A percentile compares a stretch with the other conserved stretches of the same genome.
phyloP scores from a whole-genome alignment of 257 asterid genomes.

The Fraxinus cuspidata region DNA sequence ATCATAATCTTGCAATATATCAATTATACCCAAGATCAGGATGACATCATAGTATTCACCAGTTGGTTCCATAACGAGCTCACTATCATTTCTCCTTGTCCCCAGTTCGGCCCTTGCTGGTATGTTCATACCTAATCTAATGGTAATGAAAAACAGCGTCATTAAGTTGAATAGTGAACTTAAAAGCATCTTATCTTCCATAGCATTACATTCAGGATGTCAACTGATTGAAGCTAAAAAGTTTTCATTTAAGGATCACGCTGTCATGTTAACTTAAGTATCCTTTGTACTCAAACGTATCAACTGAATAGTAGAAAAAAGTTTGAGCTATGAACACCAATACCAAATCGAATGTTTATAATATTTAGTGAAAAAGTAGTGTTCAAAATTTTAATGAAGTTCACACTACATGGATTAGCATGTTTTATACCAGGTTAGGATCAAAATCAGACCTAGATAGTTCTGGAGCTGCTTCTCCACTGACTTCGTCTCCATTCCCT shows the following conservation, averaged over 20 bases:
- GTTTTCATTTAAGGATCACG: too few species aligned
- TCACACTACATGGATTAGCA: background rate
- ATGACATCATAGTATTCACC: slow-evolving; percentile 38
- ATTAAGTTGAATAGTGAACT: background rate
- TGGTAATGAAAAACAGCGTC: background rate
- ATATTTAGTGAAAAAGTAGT: background rate
- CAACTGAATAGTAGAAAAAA: too few species aligned
- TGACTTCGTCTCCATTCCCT: background rate
- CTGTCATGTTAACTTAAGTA: too few species aligned
- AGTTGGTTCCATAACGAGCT: slow-evolving; percentile 37
- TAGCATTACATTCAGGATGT: too few species aligned
- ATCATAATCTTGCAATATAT: slow-evolving; percentile 43
- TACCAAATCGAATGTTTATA: background rate
- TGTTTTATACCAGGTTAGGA: background rate
- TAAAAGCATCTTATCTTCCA: background rate
- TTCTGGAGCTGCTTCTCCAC: background rate
- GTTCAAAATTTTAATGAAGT: background rate
- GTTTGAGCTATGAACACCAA: too few species aligned
- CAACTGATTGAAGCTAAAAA: too few species aligned
- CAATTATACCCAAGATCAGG: slow-evolving; percentile 39
- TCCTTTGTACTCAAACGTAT: too few species aligned
- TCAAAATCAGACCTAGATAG: slow-evolving; percentile 12
- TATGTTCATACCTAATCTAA: slow-evolving; percentile 30
- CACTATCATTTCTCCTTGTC: slow-evolving; percentile 29
- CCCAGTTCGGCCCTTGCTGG: slow-evolving; percentile 40